Conservation (phyloP, 176 grass and related monocot species). For the Carex pumila region DNA sequence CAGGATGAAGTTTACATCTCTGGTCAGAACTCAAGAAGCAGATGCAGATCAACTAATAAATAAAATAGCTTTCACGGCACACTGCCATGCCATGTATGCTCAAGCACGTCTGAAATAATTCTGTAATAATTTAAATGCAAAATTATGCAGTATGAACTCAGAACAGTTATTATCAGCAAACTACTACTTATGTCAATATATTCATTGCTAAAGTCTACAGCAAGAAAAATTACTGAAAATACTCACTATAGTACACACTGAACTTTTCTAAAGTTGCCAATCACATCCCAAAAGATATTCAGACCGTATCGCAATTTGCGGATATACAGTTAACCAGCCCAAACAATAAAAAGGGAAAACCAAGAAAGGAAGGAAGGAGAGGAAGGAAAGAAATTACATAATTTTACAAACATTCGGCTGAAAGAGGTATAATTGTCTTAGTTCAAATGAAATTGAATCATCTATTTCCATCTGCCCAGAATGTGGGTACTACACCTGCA, state of each 20-base stretch:
- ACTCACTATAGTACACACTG: not conserved
- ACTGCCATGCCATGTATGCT: not conserved
- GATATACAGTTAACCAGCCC: not conserved
- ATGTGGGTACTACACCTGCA: constrained; percentile 45
- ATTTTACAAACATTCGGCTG: constrained; percentile 6
- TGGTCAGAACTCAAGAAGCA: constrained; percentile 3
- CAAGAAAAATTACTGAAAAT: not conserved
- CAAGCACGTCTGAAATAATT: not conserved
- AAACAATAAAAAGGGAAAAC: constrained; percentile 7
- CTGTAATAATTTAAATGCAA: not conserved
- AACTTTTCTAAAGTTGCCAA: not conserved
- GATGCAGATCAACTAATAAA: constrained; percentile 5
- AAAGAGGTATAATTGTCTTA: constrained; percentile 4
- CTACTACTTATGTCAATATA: not conserved
- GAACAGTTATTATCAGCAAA: constrained; percentile 1
- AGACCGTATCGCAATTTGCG: not conserved
- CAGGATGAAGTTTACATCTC: not conserved
- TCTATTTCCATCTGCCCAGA: constrained; percentile 14
- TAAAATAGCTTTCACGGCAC: not conserved
- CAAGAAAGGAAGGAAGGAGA: not conserved
- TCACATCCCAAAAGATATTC: not conserved
- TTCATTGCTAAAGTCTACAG: not conserved
- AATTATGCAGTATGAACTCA: not conserved
- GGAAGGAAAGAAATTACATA: constrained; percentile 10
- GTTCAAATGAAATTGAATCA: not conserved